Percentiles rank a stretch among this genome's conserved stretches.
Conservation (phyloP, 306 rosid genomes). For the Trifolium repens region DNA sequence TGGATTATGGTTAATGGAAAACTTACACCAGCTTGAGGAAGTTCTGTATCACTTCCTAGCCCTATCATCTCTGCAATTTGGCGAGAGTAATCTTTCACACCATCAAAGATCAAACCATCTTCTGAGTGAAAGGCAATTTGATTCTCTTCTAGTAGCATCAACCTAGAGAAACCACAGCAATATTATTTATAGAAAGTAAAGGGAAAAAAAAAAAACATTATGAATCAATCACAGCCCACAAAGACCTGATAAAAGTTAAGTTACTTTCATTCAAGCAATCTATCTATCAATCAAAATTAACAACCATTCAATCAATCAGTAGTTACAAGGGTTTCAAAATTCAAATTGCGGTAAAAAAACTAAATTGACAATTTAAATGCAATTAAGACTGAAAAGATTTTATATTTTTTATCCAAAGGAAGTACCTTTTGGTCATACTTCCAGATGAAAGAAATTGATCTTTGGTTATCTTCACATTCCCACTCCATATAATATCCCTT, state of each 20-base stretch:
- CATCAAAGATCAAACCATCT: conserved; percentile 82
- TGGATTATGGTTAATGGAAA: conserved; percentile 23
- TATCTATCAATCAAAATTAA: not conserved
- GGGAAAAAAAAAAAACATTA: not conserved
- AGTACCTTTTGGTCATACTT: conserved; percentile 96
- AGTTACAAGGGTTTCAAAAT: not conserved
- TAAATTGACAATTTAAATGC: not conserved
- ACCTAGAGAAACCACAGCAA: conserved; percentile 49
- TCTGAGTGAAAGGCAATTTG: conserved; percentile 97
- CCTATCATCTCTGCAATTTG: conserved; percentile 98
- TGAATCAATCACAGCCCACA: conserved; percentile 12
- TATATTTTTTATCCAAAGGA: too few species aligned
- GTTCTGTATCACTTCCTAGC: conserved; percentile 76
- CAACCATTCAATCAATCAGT: conserved; percentile 1
- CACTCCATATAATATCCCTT: conserved; percentile 96
- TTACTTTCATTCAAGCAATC: conserved; percentile 15
- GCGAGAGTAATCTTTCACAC: conserved; percentile 91
- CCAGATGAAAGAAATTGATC: conserved; percentile 99
- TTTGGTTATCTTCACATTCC: conserved; percentile 91
- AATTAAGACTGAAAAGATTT: too few species aligned
- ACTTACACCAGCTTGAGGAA: conserved; percentile 92
- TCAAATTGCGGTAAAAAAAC: not conserved
- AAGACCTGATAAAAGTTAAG: not conserved
- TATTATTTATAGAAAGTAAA: conserved; percentile 16
- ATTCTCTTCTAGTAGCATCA: conserved; percentile 97